Evolutionary conservation across 2,329 filamentous ascomycete species (phyloP), one percentile per base, ranked within the genome.

Genomic region (Ramularia collo-cygni): DNA sequence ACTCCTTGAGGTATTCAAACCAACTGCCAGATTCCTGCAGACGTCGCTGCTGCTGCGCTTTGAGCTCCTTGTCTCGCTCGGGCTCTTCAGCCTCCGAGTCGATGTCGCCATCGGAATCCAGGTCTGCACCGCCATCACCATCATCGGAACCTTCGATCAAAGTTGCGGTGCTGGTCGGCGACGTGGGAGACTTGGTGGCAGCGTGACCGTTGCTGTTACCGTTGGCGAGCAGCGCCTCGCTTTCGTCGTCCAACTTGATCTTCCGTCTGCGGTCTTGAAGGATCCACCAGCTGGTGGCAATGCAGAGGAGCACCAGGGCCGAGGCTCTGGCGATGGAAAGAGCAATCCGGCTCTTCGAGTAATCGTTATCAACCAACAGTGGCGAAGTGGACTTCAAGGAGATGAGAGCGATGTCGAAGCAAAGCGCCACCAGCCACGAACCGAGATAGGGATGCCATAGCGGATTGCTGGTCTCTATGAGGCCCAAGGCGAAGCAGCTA

Each of bases 1-100:
- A 93, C 4, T 81, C 77, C 56, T 83, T 86, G 18, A 81, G 69
- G 55, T 92, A 92, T 30, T 77, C 75, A 50, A 85, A 73, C 83
- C 83, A 90, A 48, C 79, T 85, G 1, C 85, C 85, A 43, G 83
- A 76, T 48, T 83, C 76, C 56, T 81, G 72, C n/a, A 88, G 70
- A 2, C 81, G 76, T 61, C 85, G 81, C 46, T 67, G 59, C 40
- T 68, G 64, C 35, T 63, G 58, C 40, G 65, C 60, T 46, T 68
- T 69, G 76, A 81, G 47, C 64, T 74, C 60, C 72, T 79, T 57
- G 66, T 75, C 35, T 62, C 69, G 42, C 64, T 72, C 57, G 70
- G 73, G 71, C 67, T 81, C 30, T 58, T 72, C 54, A 63, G 76
- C 58, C 52, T 82, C 76, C 1, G 51, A 52, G 26, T 53, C 44